These are phyloP conservation scores for Lathyrus oleraceus DNA, from an alignment of 306 rosid genomes.

Conservation along the genomic window DNA sequence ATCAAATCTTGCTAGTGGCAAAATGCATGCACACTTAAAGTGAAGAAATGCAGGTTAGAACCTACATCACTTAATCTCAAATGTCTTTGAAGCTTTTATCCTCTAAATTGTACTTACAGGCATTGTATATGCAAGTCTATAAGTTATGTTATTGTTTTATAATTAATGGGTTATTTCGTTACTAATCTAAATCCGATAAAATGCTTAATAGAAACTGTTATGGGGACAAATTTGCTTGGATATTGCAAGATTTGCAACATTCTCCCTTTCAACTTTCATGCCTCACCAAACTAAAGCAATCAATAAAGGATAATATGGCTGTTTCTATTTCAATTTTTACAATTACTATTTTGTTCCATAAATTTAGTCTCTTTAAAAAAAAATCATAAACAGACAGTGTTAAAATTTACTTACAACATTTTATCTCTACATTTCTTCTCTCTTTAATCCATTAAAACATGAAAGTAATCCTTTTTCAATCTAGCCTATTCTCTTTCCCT, in stretches of 20 bases:
- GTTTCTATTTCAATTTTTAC: no score
- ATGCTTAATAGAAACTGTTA: slow-evolving; percentile 1
- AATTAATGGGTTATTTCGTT: neutral
- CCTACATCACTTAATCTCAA: no score
- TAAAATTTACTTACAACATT: slow-evolving; percentile 20
- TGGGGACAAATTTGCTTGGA: neutral
- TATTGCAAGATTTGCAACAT: neutral
- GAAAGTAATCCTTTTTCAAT: slow-evolving; percentile 2
- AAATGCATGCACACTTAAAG: no score
- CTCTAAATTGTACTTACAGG: neutral
- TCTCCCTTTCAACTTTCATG: neutral
- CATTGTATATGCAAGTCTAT: neutral
- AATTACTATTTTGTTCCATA: neutral
- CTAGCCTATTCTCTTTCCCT: slow-evolving; percentile 16
- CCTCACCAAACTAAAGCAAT: neutral
- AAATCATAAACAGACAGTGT: neutral
- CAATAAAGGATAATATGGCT: neutral
- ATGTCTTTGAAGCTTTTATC: no score
- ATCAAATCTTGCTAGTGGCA: neutral
- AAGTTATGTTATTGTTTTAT: neutral
- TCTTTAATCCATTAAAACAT: slow-evolving; percentile 4
- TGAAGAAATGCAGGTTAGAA: no score
- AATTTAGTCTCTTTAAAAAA: neutral
- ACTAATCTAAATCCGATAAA: slow-evolving; percentile 4
- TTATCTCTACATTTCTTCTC: slow-evolving; percentile 12